Evolutionary conservation across 2,329 filamentous ascomycete genomes (phyloP), one percentile per base, ranked within the genome.

Genomic region (Stemphylium vesicarium): DNA sequence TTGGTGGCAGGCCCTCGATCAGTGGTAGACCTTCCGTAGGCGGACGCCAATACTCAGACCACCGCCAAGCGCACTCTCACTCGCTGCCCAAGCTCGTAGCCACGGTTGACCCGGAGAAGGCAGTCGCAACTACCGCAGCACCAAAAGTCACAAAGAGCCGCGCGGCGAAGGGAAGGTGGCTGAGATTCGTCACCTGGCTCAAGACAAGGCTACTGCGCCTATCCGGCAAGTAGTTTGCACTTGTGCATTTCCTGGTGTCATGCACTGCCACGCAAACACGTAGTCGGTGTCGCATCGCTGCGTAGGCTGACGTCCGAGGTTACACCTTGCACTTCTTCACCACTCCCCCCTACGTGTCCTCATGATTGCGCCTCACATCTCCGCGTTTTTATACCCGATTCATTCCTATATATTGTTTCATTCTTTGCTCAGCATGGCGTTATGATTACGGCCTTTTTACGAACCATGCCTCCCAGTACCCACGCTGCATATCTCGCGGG

Each of bases 111-210:
- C 50, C 65, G 7, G 69, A 74, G 51, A 77, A 72, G 70, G 24
- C 65, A 56, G 57, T 60, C 39, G 31, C 50, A 48, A 18, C 53
- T 53, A 32, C 57, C 57, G 31, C 69, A 24, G 57, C 57, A 18
- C 69, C 71, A 18, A 63, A 71, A 33, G 68, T 74, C 15, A 71
- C 71, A 38, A 73, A 69, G 59, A 72, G 65, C 43, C 64, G 69
- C 38, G 67, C 68, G 12, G 73, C 75, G 4, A 78, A 78, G 59
- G 74, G 76, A 26, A 69, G 77, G 18, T 85, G 83, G 83, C 75
- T 83, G 53, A 75, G 80, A 20, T 85, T 85, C 64, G 73, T 84
- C 50, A 83, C 82, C 1, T 85, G 83, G 83, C 74, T 84, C 56
- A 79, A 80, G 64, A 85, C 83, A 29, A 76, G 82, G 53, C 68